Evolutionary conservation across 768 basidiomycete genomes (phyloP), one percentile per base, ranked within the genome.

Genomic region (Candolleomyces aberdarensis): DNA sequence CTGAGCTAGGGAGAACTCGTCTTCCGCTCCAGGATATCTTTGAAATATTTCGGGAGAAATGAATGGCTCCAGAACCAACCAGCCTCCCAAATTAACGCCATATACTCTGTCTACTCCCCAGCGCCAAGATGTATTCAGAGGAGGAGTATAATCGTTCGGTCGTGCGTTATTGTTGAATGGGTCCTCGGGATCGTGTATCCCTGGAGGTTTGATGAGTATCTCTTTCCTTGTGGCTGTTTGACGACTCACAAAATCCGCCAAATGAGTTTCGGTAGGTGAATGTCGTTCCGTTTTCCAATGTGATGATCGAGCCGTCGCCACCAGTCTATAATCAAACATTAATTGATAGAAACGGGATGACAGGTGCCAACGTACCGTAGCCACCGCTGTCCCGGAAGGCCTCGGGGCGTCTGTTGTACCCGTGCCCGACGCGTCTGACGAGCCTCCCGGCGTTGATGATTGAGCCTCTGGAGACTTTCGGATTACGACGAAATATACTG

Each of bases 51-150:
- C 76, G 0, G 89, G 89, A 1, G 81, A 74, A 71, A 92, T 90
- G 75, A 90, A 91, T 3, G 90, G 92, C 71, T 94, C 92, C 39
- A 86, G 75, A 8, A 86, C 85, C 66, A 93, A 85, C 72, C 87
- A 83, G 0, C 91, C 91, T 40, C 87, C 89, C 39, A 92, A 74
- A 68, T 92, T 92, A 50, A 88, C 85, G 15, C 85, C 86, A 50
- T 77, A 77, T 15, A 86, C 69, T 46, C 74, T 81, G 73, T 91
- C 81, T 46, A 70, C 66, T 13, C 85, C 85, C 80, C 80, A 92
- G 20, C 67, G 77, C 89, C 91, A 94, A 14, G 76, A 78, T 55
- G 84, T 77, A 70, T 87, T 88, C 20, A 94, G 71, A 0, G 87
- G 79, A 2, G 90, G 90, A 4, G 87, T 86, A 84, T 87, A 93